Conservation (phyloP, 768 basidiomycete genomes). For the Galerina marginata region DNA sequence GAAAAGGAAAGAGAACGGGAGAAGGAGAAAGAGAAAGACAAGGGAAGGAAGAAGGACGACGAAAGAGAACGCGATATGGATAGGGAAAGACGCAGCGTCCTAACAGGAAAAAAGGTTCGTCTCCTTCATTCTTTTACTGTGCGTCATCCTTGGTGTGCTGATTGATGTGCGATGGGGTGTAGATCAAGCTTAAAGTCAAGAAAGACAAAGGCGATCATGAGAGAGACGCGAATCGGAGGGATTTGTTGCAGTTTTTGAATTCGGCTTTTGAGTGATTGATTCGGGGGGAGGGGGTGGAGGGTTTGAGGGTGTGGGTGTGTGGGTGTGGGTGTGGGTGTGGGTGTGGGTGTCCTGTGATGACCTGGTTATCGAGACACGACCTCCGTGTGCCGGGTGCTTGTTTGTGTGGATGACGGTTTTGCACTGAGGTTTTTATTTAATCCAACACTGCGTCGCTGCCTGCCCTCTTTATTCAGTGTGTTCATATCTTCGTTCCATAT, state of each 20-base stretch:
- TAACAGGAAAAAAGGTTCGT: slow-evolving; percentile 66
- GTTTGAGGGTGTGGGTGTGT: not conserved
- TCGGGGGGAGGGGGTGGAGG: not conserved
- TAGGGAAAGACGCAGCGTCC: slow-evolving; percentile 52
- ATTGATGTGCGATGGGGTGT: not conserved
- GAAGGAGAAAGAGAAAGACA: slow-evolving; percentile 33
- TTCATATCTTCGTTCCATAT: no score
- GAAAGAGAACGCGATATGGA: slow-evolving; percentile 36
- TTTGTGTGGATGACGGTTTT: no score
- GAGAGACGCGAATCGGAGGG: slow-evolving; percentile 59
- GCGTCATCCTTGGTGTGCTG: not conserved
- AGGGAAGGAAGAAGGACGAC: slow-evolving; percentile 38
- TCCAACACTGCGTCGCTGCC: no score
- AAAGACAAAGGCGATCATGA: slow-evolving; percentile 62
- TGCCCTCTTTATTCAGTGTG: no score
- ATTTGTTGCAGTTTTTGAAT: slow-evolving; percentile 61
- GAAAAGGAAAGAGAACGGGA: no score
- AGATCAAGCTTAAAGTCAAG: slow-evolving; percentile 71
- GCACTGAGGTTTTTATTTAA: no score
- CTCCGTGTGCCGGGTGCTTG: no score
- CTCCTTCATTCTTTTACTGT: not conserved
- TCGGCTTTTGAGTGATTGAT: slow-evolving; percentile 46
- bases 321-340: not conserved
- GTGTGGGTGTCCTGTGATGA: no score
- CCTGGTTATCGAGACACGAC: no score